Evolutionary conservation across 106 monocot genomes (phyloP).

Genomic region (Dendrobium huoshanense): DNA sequence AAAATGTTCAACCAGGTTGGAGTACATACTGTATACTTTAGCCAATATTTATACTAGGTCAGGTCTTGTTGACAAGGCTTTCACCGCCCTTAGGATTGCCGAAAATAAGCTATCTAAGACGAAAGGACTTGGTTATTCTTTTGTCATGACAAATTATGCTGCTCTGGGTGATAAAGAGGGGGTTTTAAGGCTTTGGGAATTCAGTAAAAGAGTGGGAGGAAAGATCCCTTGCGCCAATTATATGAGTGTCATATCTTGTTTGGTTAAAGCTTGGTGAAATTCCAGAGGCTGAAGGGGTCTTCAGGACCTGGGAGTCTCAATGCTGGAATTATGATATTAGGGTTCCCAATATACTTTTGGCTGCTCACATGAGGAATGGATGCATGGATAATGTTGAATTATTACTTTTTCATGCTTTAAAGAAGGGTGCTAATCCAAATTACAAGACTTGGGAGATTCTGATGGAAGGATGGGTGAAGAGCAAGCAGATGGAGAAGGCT

Average conservation of each 20-base stretch:
- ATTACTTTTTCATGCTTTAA: constrained; percentile 39
- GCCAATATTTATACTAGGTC: constrained; percentile 52
- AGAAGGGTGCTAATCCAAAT: constrained; percentile 15
- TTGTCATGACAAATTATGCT: constrained; percentile 81
- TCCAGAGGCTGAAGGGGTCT: constrained; percentile 49
- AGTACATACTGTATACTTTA: constrained; percentile 60
- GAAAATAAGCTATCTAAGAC: constrained; percentile 50
- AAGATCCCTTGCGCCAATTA: constrained; percentile 58
- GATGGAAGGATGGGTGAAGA: constrained; percentile 49
- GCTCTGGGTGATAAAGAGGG: constrained; percentile 42
- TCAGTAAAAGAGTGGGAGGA: constrained; percentile 53
- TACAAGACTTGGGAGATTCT: not conserved
- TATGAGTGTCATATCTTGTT: constrained; percentile 61
- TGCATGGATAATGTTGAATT: constrained; percentile 66
- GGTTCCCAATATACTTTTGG: constrained; percentile 70
- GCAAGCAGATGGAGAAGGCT: constrained; percentile 59
- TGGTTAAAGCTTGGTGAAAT: constrained; percentile 63
- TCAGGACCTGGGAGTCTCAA: constrained; percentile 56
- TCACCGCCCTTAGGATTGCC: constrained; percentile 39
- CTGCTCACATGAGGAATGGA: constrained; percentile 69
- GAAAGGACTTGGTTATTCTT: constrained; percentile 58
- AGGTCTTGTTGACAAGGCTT: constrained; percentile 33
- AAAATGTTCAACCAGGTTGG: constrained; percentile 67
- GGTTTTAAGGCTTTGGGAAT: constrained; percentile 62
- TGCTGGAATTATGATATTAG: constrained; percentile 66